Evolutionary conservation across 2,329 filamentous ascomycete species (phyloP).

Genomic region (Colletotrichum somersetense): DNA sequence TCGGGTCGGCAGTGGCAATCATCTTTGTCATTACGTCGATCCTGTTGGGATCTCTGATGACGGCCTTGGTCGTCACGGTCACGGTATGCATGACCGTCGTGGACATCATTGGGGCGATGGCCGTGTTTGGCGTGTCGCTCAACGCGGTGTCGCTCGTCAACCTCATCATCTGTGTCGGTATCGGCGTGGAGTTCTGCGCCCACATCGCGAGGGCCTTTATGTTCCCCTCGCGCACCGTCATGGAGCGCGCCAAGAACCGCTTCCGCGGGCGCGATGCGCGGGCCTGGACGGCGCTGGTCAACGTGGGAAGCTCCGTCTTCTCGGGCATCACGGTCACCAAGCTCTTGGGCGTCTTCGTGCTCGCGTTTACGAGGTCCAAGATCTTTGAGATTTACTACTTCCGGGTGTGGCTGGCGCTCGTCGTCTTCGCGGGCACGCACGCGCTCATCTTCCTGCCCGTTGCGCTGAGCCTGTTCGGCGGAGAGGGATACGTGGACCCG

Average conservation of each 20-base stretch:
- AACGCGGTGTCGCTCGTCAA: slow-evolving; percentile 98
- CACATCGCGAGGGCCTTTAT: slow-evolving; percentile 97
- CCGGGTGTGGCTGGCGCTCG: slow-evolving; percentile 92
- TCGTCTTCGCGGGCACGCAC: slow-evolving; percentile 89
- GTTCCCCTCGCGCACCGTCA: slow-evolving; percentile 85
- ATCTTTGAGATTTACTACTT: slow-evolving; percentile 99
- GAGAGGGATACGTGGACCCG: slow-evolving; percentile 87
- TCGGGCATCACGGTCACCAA: slow-evolving; percentile 98
- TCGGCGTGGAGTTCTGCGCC: slow-evolving; percentile 96
- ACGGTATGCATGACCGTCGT: slow-evolving; percentile 95
- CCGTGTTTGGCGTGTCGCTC: slow-evolving; percentile 85
- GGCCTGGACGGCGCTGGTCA: slow-evolving; percentile 92
- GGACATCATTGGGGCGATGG: slow-evolving; percentile 97
- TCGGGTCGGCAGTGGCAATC: slow-evolving; percentile 85
- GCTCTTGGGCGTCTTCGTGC: slow-evolving; percentile 88
- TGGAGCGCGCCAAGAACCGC: slow-evolving; percentile 82
- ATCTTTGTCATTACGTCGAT: slow-evolving; percentile 85
- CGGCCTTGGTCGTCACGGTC: slow-evolving; percentile 83
- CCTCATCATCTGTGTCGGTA: slow-evolving; percentile 95
- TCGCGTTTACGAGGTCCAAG: slow-evolving; percentile 96
- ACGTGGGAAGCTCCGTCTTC: slow-evolving; percentile 94
- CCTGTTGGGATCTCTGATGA: slow-evolving; percentile 86
- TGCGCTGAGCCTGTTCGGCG: slow-evolving; percentile 85
- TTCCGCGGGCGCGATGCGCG: slow-evolving; percentile 87
- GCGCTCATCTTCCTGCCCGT: slow-evolving; percentile 94